Conservation (phyloP, 768 basidiomycete species). For the Calocybe indica region DNA sequence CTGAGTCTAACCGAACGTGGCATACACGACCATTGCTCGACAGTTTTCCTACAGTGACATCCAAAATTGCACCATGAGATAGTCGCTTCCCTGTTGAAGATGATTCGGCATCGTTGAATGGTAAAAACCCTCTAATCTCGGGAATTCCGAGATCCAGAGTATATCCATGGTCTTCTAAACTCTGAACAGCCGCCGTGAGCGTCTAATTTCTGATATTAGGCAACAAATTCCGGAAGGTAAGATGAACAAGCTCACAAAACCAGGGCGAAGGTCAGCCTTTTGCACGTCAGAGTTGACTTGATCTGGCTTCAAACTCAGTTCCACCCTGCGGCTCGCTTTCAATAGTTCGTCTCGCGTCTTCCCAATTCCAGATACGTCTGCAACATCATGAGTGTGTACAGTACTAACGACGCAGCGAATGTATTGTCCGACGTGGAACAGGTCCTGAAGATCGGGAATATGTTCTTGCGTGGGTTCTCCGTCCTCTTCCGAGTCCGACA, state of each 20-base stretch:
- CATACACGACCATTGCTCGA: slow-evolving; percentile 78
- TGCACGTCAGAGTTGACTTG: slow-evolving; percentile 78
- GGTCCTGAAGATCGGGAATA: slow-evolving; percentile 61
- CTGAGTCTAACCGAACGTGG: slow-evolving; percentile 53
- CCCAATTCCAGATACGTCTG: slow-evolving; percentile 49
- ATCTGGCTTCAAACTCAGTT: slow-evolving; percentile 79
- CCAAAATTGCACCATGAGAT: slow-evolving; percentile 60
- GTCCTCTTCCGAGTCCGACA: slow-evolving; percentile 39
- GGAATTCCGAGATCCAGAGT: slow-evolving; percentile 78
- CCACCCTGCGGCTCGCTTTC: slow-evolving; percentile 70
- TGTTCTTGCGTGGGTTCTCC: slow-evolving; percentile 30
- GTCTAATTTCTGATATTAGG: slow-evolving; percentile 39
- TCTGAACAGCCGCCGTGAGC: slow-evolving; percentile 70
- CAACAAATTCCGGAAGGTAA: neutral
- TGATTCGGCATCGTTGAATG: slow-evolving; percentile 64
- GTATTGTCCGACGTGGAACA: slow-evolving; percentile 86
- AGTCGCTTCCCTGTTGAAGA: slow-evolving; percentile 27
- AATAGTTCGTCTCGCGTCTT: slow-evolving; percentile 62
- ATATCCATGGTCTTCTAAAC: slow-evolving; percentile 93
- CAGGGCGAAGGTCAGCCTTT: slow-evolving; percentile 68
- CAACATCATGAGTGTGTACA: slow-evolving; percentile 62
- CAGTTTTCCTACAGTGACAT: slow-evolving; percentile 59
- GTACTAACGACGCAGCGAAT: slow-evolving; percentile 71
- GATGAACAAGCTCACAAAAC: slow-evolving; percentile 54
- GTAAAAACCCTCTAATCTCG: slow-evolving; percentile 78